Conservation (phyloP, 371 early-diverging fungal genomes). For the Actinomortierella ambigua region DNA sequence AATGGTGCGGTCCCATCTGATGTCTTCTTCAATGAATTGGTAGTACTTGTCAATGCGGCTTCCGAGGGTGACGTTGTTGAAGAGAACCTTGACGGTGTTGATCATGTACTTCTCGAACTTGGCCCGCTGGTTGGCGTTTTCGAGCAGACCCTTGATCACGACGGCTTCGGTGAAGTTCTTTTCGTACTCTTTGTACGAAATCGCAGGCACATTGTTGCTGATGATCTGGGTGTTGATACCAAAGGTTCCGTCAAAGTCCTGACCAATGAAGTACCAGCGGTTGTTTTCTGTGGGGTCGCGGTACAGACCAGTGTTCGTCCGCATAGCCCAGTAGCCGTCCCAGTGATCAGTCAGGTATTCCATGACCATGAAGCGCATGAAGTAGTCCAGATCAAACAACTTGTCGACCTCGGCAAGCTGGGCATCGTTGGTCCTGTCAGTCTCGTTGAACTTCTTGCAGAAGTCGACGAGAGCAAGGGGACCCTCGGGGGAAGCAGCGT, state of each 20-base stretch:
- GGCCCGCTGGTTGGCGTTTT: slow-evolving; percentile 48
- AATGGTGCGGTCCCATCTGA: slow-evolving; percentile 58
- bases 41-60: slow-evolving; percentile 57
- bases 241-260: slow-evolving; percentile 64
- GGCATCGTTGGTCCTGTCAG: slow-evolving; percentile 48
- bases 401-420: slow-evolving; percentile 47
- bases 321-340: slow-evolving; percentile 65
- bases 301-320: slow-evolving; percentile 62
- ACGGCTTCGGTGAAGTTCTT: slow-evolving; percentile 49
- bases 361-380: slow-evolving; percentile 64
- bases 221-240: slow-evolving; percentile 53
- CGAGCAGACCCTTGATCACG: slow-evolving; percentile 56
- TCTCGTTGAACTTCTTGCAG: slow-evolving; percentile 48
- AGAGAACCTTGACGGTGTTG: slow-evolving; percentile 54
- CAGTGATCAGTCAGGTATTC: slow-evolving; percentile 61
- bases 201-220: slow-evolving; percentile 39
- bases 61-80: slow-evolving; percentile 57
- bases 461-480: slow-evolving; percentile 49
- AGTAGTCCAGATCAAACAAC: slow-evolving; percentile 52
- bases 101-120: slow-evolving; percentile 57
- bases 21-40: slow-evolving; percentile 55
- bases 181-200: slow-evolving; percentile 53
- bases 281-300: slow-evolving; percentile 50
- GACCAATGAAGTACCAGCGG: slow-evolving; percentile 56
- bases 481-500: slow-evolving; percentile 44